Evolutionary conservation across 1,284 basidiomycete genomes (phyloP).

Genomic region (Ceratobasidium sp.): DNA sequence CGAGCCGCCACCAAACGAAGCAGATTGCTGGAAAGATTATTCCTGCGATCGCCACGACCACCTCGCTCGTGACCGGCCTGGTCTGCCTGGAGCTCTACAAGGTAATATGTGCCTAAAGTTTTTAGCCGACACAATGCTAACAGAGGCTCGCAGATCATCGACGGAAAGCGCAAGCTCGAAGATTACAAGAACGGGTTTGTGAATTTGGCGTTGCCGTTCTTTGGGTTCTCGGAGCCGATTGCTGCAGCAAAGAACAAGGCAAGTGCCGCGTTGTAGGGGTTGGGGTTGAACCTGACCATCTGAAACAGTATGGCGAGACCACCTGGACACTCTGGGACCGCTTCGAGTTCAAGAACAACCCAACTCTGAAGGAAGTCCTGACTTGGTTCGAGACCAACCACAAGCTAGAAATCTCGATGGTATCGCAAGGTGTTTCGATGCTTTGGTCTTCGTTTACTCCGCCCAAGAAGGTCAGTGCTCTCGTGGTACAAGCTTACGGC

Average conservation of each 20-base stretch:
- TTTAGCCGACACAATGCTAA: slow-evolving; percentile 27
- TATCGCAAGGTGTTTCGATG: slow-evolving; percentile 97
- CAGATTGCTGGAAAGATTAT: slow-evolving; percentile 99
- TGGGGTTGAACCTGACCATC: neutral
- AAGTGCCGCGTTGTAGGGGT: slow-evolving; percentile 19
- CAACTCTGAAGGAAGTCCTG: slow-evolving; percentile 86
- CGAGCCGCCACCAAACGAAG: slow-evolving; percentile 95
- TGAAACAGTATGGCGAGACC: slow-evolving; percentile 70
- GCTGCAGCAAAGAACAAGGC: slow-evolving; percentile 85
- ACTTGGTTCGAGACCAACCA: slow-evolving; percentile 85
- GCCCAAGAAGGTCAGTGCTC: slow-evolving; percentile 77
- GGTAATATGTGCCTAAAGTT: slow-evolving; percentile 56
- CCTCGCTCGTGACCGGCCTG: slow-evolving; percentile 91
- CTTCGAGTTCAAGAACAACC: slow-evolving; percentile 90
- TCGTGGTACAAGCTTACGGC: slow-evolving; percentile 13
- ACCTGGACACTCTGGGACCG: slow-evolving; percentile 99
- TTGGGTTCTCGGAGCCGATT: slow-evolving; percentile 98
- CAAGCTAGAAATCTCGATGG: slow-evolving; percentile 91
- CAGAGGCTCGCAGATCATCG: slow-evolving; percentile 74
- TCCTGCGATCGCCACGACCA: slow-evolving; percentile 98
- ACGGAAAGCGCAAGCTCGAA: slow-evolving; percentile 91
- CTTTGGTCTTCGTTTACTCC: slow-evolving; percentile 93
- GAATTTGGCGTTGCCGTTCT: slow-evolving; percentile 97
- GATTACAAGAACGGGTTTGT: slow-evolving; percentile 99
- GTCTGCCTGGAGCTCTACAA: slow-evolving; percentile 98